Conservation (phyloP, 2,329 filamentous ascomycete species). For the Septoria linicola region DNA sequence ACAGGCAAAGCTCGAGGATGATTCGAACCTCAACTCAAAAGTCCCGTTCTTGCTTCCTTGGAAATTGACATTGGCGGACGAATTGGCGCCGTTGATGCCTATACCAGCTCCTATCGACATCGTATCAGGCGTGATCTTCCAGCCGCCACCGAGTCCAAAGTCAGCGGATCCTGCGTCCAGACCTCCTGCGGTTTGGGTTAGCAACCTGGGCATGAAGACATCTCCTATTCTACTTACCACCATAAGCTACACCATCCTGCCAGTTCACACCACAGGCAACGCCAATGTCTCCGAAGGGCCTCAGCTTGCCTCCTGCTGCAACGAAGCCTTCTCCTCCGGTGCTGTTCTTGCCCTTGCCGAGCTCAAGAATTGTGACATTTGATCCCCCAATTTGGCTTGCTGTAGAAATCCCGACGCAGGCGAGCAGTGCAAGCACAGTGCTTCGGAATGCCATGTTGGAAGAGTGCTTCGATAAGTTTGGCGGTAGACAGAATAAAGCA, state of each 20-base stretch:
- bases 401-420: too few relatives aligned
- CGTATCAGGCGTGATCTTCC: conserved; percentile 17
- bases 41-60: conserved; percentile 20
- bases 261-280: conserved; percentile 26
- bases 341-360: conserved; percentile 15
- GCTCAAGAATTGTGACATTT: neutral
- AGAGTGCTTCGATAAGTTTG: too few relatives aligned
- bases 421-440: too few relatives aligned
- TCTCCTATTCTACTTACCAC: conserved; percentile 24
- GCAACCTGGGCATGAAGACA: neutral
- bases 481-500: too few relatives aligned
- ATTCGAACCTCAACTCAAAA: conserved; percentile 21
- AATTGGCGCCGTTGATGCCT: conserved; percentile 20
- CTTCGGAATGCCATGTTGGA: too few relatives aligned
- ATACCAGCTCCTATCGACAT: conserved; percentile 23
- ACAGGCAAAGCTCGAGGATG: conserved; percentile 9
- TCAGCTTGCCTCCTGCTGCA: conserved; percentile 17
- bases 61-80: conserved; percentile 19
- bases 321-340: conserved; percentile 23
- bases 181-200: conserved; percentile 17
- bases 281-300: conserved; percentile 20
- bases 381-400: too few relatives aligned
- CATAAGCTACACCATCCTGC: conserved; percentile 18
- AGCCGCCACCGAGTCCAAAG: conserved; percentile 27
- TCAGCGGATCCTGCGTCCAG: conserved; percentile 20